Evolutionary conservation across 495 filamentous ascomycete species (phyloP).

Genomic region (Symbiotaphrina buchneri): DNA sequence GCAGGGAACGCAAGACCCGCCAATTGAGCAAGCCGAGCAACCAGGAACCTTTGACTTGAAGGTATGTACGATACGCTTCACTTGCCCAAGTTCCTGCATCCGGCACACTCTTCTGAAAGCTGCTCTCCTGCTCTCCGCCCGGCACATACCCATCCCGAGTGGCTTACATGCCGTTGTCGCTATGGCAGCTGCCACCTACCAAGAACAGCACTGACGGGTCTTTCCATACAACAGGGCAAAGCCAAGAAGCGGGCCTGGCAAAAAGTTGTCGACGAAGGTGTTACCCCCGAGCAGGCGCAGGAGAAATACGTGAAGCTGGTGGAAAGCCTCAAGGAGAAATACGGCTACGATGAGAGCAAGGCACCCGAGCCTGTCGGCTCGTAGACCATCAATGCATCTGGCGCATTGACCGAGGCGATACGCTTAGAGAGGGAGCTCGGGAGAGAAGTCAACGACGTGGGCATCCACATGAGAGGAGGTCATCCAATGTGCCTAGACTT

Average conservation of each 20-base stretch:
- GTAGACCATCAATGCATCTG: too few relatives aligned
- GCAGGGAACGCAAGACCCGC: slow-evolving; percentile 22
- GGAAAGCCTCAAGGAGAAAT: slow-evolving; percentile 40
- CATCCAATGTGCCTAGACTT: too few relatives aligned
- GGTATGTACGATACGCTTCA: slow-evolving; percentile 12
- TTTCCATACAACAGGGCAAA: slow-evolving; percentile 33
- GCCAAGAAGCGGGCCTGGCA: slow-evolving; percentile 60
- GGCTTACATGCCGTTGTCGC: not conserved
- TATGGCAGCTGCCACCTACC: not conserved
- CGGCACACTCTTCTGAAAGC: slow-evolving; percentile 2
- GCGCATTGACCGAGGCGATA: too few relatives aligned
- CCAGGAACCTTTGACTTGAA: slow-evolving; percentile 29
- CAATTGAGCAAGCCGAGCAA: slow-evolving; percentile 15
- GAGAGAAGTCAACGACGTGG: too few relatives aligned
- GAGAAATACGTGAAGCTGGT: slow-evolving; percentile 52
- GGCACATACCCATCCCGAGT: slow-evolving; percentile 2
- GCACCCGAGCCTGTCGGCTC: slow-evolving; percentile 25
- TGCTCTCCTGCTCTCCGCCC: slow-evolving; percentile 1
- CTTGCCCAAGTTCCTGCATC: not conserved
- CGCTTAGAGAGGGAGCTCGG: too few relatives aligned
- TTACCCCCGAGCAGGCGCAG: slow-evolving; percentile 40
- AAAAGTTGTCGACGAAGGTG: slow-evolving; percentile 30
- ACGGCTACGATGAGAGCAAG: slow-evolving; percentile 35
- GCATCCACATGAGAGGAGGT: too few relatives aligned
- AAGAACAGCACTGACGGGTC: slow-evolving; percentile 1